A percentile compares a stretch with the other conserved stretches of the same genome.
These are phyloP conservation scores for Zygosaccharomyces pseudobailii DNA, from an alignment of 1,139 yeast genomes.

Conservation along the genomic window DNA sequence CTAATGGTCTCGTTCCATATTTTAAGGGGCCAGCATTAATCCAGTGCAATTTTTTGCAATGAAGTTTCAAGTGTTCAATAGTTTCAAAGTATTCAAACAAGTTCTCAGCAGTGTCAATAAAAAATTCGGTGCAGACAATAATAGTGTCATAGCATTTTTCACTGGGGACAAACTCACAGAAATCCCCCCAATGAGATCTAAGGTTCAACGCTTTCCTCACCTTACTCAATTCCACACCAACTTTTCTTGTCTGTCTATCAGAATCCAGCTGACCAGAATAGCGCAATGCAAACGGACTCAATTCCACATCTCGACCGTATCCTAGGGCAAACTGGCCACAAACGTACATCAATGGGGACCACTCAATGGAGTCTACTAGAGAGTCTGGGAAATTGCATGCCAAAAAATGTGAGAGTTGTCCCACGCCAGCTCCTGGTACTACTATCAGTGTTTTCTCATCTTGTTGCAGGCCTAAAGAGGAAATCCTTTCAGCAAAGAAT, in stretches of 20 bases:
- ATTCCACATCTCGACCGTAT: conserved; percentile 13
- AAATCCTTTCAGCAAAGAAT: conserved; percentile 40
- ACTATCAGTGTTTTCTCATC: conserved; percentile 43
- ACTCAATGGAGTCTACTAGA: conserved; percentile 66
- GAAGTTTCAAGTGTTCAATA: conserved; percentile 47
- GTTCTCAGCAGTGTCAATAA: conserved; percentile 85
- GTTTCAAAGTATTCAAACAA: conserved; percentile 64
- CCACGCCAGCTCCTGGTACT: conserved; percentile 79
- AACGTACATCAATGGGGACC: conserved; percentile 64
- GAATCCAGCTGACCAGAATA: conserved; percentile 61
- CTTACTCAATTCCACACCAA: conserved; percentile 36
- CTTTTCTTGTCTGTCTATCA: conserved; percentile 50
- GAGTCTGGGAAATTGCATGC: conserved; percentile 36
- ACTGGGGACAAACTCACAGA: conserved; percentile 45
- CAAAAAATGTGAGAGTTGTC: conserved; percentile 62
- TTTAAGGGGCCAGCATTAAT: conserved; percentile 82
- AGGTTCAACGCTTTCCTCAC: conserved; percentile 44
- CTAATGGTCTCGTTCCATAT: conserved; percentile 81
- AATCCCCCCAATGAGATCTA: conserved; percentile 57
- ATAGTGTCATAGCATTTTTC: conserved; percentile 40
- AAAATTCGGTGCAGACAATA: conserved; percentile 66
- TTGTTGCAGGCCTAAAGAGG: conserved; percentile 18
- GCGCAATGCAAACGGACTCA: conserved; percentile 67
- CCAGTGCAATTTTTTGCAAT: conserved; percentile 54
- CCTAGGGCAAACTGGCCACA: conserved; percentile 54